Percentiles rank a stretch among this genome's conserved stretches.
phyloP scores from a whole-genome alignment of 306 rosid species.

The Malus asiatica region DNA sequence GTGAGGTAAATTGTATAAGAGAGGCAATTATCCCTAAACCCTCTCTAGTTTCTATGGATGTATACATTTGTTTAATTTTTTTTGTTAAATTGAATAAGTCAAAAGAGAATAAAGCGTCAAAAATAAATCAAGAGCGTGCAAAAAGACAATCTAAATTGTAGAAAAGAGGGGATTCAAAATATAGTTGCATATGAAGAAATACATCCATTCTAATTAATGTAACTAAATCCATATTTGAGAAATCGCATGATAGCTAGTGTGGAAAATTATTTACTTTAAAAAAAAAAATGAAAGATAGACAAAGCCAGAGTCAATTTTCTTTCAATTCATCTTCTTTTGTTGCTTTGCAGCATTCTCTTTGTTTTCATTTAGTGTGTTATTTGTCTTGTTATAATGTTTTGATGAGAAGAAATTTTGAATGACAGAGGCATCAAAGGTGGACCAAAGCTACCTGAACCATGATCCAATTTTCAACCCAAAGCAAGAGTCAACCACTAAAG shows the following conservation, averaged over 20 bases:
- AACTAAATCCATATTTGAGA: not conserved
- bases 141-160: too few species aligned
- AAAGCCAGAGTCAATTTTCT: not conserved
- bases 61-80: not conserved
- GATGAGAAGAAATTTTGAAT: constrained; percentile 19
- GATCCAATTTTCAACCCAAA: constrained; percentile 35
- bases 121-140: too few species aligned
- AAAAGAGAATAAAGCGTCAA: too few species aligned
- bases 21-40: too few species aligned
- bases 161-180: too few species aligned
- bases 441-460: constrained; percentile 50
- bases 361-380: constrained; percentile 26
- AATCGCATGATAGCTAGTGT: not conserved
- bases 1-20: not conserved
- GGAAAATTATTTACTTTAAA: not conserved
- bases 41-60: too few species aligned
- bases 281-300: too few species aligned
- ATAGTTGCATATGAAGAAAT: too few species aligned
- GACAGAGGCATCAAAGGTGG: constrained; percentile 36
- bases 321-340: not conserved
- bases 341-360: constrained; percentile 15
- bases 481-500: constrained; percentile 67
- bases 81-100: not conserved
- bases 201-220: too few species aligned
- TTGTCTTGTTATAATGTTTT: constrained; percentile 44